These are phyloP conservation scores for Diaporthe amygdali DNA, from an alignment of 2,329 filamentous ascomycete species.

Conservation along the genomic window DNA sequence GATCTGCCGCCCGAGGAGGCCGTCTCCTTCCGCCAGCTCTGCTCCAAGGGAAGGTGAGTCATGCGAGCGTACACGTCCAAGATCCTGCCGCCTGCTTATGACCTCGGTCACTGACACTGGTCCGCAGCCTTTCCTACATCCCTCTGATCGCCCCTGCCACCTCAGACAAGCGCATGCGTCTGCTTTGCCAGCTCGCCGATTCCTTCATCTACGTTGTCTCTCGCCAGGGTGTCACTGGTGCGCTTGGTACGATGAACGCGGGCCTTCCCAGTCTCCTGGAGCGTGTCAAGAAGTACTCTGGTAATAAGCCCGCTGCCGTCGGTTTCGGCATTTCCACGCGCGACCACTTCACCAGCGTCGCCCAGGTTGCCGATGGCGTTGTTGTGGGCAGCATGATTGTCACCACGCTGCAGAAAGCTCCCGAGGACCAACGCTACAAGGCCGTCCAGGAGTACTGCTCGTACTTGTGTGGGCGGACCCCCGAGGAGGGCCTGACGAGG, in stretches of 20 bases:
- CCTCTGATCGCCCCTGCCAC: constrained; percentile 96
- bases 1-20: constrained; percentile 97
- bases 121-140: constrained; percentile 83
- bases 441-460: constrained; percentile 88
- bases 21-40: constrained; percentile 85
- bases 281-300: constrained; percentile 90
- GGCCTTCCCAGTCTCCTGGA: constrained; percentile 81
- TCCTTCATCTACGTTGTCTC: constrained; percentile 99
- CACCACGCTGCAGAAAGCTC: constrained; percentile 74
- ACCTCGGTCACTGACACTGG: neutral
- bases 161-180: constrained; percentile 90
- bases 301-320: constrained; percentile 87
- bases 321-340: constrained; percentile 96
- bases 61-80: too few species aligned
- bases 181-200: constrained; percentile 95
- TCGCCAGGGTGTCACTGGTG: constrained; percentile 94
- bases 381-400: constrained; percentile 97
- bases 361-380: constrained; percentile 86
- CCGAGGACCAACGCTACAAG: constrained; percentile 68
- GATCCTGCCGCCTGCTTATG: neutral
- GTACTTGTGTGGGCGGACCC: constrained; percentile 59
- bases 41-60: constrained; percentile 74
- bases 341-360: constrained; percentile 89
- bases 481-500: constrained; percentile 51
- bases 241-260: constrained; percentile 79